Evolutionary conservation across 768 basidiomycete species (phyloP), one percentile per base, ranked within the genome.

Genomic region (Tricholoma hemisulphureum): DNA sequence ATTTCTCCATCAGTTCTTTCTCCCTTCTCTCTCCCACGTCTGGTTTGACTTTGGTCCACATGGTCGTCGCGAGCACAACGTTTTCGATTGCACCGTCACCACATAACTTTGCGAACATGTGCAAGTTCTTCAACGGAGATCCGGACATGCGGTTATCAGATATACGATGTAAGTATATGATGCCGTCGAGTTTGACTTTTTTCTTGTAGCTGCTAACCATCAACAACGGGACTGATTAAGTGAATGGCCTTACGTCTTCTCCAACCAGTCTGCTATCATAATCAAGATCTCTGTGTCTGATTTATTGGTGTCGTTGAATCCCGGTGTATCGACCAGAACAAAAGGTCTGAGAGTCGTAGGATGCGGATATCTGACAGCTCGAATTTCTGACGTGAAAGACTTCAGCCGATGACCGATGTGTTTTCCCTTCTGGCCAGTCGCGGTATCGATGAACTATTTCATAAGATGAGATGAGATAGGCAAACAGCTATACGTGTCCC

Each of bases 101-200:
- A 58, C 81, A 82, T 14, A 83, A 71, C 53, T 77, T 73, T 26
- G 70, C 71, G 64, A 83, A 83, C 64, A 83, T 73, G n/a, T 74
- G 71, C 39, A 82, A 73, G 62, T 81, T 83, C 62, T 73, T 75
- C 32, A 72, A 68, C 23, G 78, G 75, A 6, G 75, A 75, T 34
- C 76, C 78, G 20, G 71, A 69, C 69, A 80, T 74, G n/a, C 74
- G 67, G 59, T 73, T 68, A 55, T 79, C 75, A 2, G 66, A 64
- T 35, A 73, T 73, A 10, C 68, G 62, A 51, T 71, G 69, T 9
- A 73, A 62, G 51, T 71, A 68, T 1, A 73, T 63, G 32, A 73
- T 62, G 0, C 72, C 79, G 2, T 64, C 63, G 10, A 74, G 63
- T n/a, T 61, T 57, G 48, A 70, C 62, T 13, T 59, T 55, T 18